Conservation (phyloP, 2,329 filamentous ascomycete genomes). For the Botrytis aclada region DNA sequence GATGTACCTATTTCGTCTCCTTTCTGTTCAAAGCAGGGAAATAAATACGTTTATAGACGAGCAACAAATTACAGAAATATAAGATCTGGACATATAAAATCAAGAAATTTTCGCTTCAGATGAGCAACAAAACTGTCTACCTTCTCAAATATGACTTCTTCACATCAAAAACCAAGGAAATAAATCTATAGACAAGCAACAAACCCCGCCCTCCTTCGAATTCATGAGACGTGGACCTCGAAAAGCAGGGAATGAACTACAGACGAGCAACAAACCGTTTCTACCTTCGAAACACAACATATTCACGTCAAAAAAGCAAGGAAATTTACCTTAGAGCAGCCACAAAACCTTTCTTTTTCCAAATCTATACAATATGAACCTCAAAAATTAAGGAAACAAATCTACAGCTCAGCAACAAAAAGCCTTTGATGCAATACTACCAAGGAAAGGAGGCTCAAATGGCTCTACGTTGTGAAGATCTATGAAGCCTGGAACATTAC, state of each 20-base stretch:
- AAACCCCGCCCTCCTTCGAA: not conserved
- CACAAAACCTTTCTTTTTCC: not conserved
- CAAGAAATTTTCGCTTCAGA: not conserved
- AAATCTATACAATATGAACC: not conserved
- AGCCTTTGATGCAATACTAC: not conserved
- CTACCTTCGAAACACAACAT: not conserved
- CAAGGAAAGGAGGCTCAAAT: conserved; percentile 5
- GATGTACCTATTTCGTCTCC: not conserved
- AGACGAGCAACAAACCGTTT: not conserved
- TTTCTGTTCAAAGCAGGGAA: not conserved
- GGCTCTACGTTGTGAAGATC: not conserved
- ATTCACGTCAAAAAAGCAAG: not conserved
- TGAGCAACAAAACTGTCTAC: not conserved
- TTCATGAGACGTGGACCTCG: not conserved
- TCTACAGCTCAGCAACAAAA: not conserved
- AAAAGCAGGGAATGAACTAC: not conserved
- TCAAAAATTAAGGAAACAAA: not conserved
- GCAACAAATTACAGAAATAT: not conserved
- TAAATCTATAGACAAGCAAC: not conserved
- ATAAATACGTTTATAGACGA: not conserved
- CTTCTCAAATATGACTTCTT: not conserved
- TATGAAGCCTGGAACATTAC: not conserved
- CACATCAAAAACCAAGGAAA: not conserved
- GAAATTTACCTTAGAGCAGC: not conserved
- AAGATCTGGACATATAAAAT: not conserved